These are phyloP conservation scores for Tolypocladium amazonense DNA, from an alignment of 2,329 filamentous ascomycete genomes.

Conservation along the genomic window DNA sequence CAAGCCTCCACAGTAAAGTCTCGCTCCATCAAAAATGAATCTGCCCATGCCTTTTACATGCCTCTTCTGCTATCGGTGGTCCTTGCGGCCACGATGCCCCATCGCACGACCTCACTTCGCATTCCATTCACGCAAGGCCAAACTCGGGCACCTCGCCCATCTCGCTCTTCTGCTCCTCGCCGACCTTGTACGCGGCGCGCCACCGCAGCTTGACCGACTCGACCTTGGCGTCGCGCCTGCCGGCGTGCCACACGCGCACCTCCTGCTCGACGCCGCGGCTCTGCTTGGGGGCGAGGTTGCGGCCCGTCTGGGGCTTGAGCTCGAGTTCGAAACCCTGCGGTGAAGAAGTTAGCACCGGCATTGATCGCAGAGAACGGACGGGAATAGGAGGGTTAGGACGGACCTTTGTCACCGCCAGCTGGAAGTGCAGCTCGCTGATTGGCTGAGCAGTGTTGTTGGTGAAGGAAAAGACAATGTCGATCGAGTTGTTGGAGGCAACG, in stretches of 20 bases:
- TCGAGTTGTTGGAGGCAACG: constrained; percentile 39
- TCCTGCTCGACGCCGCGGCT: constrained; percentile 69
- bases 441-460: constrained; percentile 66
- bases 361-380: not conserved
- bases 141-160: constrained; percentile 78
- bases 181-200: constrained; percentile 72
- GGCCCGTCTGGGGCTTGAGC: constrained; percentile 76
- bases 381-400: not conserved
- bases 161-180: constrained; percentile 57
- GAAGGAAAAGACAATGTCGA: constrained; percentile 69
- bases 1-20: not conserved
- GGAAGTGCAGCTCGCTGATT: constrained; percentile 75
- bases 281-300: constrained; percentile 63
- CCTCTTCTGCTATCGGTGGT: not conserved
- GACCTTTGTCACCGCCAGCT: constrained; percentile 89
- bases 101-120: not conserved
- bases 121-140: constrained; percentile 55
- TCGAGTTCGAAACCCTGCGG: constrained; percentile 66
- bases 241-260: constrained; percentile 64
- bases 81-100: not conserved
- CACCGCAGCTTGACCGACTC: constrained; percentile 80
- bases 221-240: constrained; percentile 58
- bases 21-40: not conserved
- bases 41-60: not conserved
- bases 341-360: not conserved